Evolutionary conservation across 129 eudicot species (phyloP), one percentile per base, ranked within the genome.

Genomic region (Flaveria robusta): DNA sequence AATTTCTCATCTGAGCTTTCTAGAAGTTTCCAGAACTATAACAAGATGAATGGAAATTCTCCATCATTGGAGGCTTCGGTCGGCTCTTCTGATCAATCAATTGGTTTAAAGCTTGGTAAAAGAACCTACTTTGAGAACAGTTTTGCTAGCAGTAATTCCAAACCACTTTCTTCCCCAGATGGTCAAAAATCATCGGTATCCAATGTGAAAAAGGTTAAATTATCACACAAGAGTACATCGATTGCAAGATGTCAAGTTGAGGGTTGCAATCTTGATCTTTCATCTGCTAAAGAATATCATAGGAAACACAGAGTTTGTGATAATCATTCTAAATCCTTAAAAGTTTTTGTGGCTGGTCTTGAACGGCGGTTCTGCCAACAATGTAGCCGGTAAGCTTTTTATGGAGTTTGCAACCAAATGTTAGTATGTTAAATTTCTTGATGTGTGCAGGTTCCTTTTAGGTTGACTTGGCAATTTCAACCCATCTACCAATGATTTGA

Each of bases 341-440:
- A 81, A 72, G 98, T 94, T 22, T 72, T 86, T 81, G 84, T 94
- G 51, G 82, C 83, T 63, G 97, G 98, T 65, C 76, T 80, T 26
- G 97, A 91, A 59, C 96, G 96, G 18, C 86, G 98, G 74, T 94
- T 94, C 85, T 94, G 98, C 82, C 98, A 94, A 81, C 98, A 94
- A 83, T 94, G 98, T 82, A 94, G 98, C 88, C 81, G 98, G 98
- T 94, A 84, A 81, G 80, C 51, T 74, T 81, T 26, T 4, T n/a
- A 24, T 69, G 5, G n/a, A 68, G 24, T 70, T 77, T 62, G n/a
- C 37, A 74, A 16, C 15, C 16, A 23, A 12, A 54, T 63, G 47
- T 75, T 75, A 75, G 52, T 45, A 47, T 47, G 49, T 19, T 74
- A 60, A 46, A 46, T 27, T 64, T 75, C 71, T 63, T 42, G 50